These are phyloP conservation scores for Fusarium ramigenum DNA, from an alignment of 2,329 filamentous ascomycete genomes.

Conservation along the genomic window DNA sequence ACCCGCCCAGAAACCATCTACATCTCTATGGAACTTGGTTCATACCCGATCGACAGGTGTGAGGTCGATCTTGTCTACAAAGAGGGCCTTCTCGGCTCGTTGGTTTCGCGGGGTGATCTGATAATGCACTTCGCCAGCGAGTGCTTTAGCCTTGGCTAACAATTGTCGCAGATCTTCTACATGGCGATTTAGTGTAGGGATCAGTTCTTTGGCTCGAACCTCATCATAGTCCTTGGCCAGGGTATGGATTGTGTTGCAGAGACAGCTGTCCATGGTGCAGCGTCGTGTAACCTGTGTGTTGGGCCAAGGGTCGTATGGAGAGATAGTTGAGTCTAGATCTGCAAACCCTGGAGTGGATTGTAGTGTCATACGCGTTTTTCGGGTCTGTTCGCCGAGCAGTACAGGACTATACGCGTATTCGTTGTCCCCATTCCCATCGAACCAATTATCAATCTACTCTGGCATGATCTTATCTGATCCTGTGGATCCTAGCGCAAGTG, in stretches of 20 bases:
- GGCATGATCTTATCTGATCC: not conserved
- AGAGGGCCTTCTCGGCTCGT: constrained; percentile 40
- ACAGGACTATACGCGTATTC: not conserved
- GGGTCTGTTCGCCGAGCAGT: too few species aligned
- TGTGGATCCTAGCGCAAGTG: too few species aligned
- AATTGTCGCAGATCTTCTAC: constrained; percentile 34
- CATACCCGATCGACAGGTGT: constrained; percentile 23
- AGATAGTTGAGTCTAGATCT: not conserved
- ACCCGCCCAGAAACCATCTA: too few species aligned
- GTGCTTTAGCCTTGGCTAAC: too few species aligned
- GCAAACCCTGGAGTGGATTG: not conserved
- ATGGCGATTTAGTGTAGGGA: constrained; percentile 33
- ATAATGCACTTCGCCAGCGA: too few species aligned
- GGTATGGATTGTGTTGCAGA: not conserved
- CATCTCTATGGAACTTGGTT: not conserved
- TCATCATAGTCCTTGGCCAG: fast-evolving
- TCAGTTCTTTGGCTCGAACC: not conserved
- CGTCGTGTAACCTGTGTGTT: not conserved
- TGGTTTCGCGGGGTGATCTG: constrained; percentile 41
- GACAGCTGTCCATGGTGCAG: not conserved
- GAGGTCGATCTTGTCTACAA: constrained; percentile 27
- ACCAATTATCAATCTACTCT: not conserved
- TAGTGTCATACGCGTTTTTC: fast-evolving
- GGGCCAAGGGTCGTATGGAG: fast-evolving
- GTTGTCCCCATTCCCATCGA: too few species aligned